Evolutionary conservation across 192 early-diverging fungal species (phyloP), one percentile per base, ranked within the genome.

Genomic region (Mortierella alpina): DNA sequence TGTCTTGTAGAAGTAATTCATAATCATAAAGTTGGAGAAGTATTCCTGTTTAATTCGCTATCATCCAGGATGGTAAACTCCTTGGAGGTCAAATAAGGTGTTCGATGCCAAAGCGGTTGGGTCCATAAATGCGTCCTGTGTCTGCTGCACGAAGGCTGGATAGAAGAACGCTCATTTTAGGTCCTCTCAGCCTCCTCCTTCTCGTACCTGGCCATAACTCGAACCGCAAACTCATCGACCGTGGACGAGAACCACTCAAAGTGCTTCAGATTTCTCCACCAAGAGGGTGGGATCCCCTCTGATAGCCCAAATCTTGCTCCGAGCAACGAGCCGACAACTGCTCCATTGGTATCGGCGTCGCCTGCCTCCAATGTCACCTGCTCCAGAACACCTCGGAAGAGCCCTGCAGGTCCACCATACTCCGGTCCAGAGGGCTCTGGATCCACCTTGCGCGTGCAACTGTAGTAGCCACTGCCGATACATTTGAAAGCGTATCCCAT

Each of bases 401-500:
- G 48, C 6, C 77, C 77, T 14, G 49, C 15, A 6, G 69, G 53
- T 0, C 77, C 77, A 6, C 72, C 66, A 42, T 80, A 80, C 2
- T 47, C 55, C 0, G 42, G 7, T 20, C 46, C 59, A 0, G 73
- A 80, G 1, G 79, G 64, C 7, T 20, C 50, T 7, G 64, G 47
- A 23, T 65, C 73, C 56, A 86, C 47, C 20, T 60, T 46, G 17
- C 82, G 66, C n/a, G 74, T 83, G 20, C 69, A 69, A 20, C 70
- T 67, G 67, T 85, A 84, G 55, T 75, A 63, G 1, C 62, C 86
- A 10, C 75, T 50, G 1, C 86, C 88, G 31, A 89, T 50, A 76
- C 82, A 83, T 69, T 89, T 89, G 78, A 75, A 89, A 2, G 85
- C 84, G 57, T 88, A 89, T n/a, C 86, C 88, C 59, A 89, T 88